These are phyloP conservation scores for Hylodesmum podocarpum DNA, from an alignment of 306 rosid species.

Conservation along the genomic window DNA sequence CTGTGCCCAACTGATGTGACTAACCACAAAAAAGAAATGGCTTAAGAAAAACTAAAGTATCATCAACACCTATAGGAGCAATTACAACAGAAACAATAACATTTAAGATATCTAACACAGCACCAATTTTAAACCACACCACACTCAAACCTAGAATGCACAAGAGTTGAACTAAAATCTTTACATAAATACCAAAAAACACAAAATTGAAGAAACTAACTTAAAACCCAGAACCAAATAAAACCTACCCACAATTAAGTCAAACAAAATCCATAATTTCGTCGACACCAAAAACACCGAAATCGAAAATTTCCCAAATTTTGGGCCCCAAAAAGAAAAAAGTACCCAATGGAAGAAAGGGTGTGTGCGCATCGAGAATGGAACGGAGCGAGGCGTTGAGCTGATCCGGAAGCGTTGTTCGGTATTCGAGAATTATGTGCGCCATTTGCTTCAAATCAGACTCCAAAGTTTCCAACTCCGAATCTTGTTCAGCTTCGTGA, in stretches of 20 bases:
- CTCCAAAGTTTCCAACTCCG: constrained; percentile 55
- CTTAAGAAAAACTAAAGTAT: not conserved
- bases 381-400: constrained; percentile 55
- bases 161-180: not conserved
- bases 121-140: not conserved
- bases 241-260: not conserved
- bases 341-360: constrained; percentile 36
- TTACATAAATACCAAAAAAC: not conserved
- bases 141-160: not conserved
- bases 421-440: constrained; percentile 54
- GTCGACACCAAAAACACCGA: not conserved
- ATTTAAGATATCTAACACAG: not conserved
- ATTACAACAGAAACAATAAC: not conserved
- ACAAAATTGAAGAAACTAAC: not conserved
- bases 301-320: not conserved
- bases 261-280: not conserved
- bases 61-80: not conserved
- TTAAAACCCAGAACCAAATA: not conserved
- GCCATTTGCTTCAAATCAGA: constrained; percentile 59
- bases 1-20: not conserved
- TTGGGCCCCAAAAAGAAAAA: not conserved
- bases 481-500: constrained; percentile 25
- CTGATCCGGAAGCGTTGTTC: constrained; percentile 65
- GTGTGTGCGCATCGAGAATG: constrained; percentile 54
- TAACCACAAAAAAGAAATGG: not conserved